Percentiles rank a stretch among this genome's conserved stretches.
Evolutionary conservation across 2,329 filamentous ascomycete species (phyloP).

Genomic region (Fulvia fulva): DNA sequence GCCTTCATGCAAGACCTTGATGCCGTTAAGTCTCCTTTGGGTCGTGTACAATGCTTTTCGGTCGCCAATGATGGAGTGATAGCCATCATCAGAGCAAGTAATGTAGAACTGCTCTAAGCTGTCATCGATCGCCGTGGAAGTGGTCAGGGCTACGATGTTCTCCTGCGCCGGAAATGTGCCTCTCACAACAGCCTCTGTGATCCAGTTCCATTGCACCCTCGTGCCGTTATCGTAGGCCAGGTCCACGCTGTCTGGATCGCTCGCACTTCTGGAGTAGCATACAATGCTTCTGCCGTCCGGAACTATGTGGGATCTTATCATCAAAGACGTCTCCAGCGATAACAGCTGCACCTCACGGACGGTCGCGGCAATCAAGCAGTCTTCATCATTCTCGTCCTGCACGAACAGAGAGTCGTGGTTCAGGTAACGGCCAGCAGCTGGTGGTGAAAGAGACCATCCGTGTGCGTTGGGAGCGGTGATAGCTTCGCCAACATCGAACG

Average conservation of each 20-base stretch:
- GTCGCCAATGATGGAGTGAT: conserved; percentile 35
- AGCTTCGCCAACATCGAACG: conserved; percentile 14
- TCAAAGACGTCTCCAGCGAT: conserved; percentile 73
- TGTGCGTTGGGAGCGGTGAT: conserved; percentile 16
- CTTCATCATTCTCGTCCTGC: conserved; percentile 38
- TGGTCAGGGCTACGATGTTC: conserved; percentile 16
- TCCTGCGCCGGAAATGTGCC: conserved; percentile 20
- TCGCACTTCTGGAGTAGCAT: conserved; percentile 50
- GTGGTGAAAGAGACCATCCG: conserved; percentile 47
- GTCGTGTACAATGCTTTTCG: conserved; percentile 36
- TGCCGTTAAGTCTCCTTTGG: conserved; percentile 33
- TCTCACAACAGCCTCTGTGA: conserved; percentile 11
- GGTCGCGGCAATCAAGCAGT: conserved; percentile 30
- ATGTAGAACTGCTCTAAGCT: conserved; percentile 18
- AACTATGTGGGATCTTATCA: conserved; percentile 67
- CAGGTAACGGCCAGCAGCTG: conserved; percentile 53
- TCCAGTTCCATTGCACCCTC: conserved; percentile 57
- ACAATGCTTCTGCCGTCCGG: conserved; percentile 46
- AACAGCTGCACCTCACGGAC: conserved; percentile 39
- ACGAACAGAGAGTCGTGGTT: conserved; percentile 56
- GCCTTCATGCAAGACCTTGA: conserved; percentile 51
- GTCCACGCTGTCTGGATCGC: conserved; percentile 51
- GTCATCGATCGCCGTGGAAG: conserved; percentile 9
- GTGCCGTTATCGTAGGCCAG: conserved; percentile 47
- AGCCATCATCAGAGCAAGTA: conserved; percentile 5